phyloP scores from a whole-genome alignment of 2,329 filamentous ascomycete genomes.

The Exophiala spinifera region DNA sequence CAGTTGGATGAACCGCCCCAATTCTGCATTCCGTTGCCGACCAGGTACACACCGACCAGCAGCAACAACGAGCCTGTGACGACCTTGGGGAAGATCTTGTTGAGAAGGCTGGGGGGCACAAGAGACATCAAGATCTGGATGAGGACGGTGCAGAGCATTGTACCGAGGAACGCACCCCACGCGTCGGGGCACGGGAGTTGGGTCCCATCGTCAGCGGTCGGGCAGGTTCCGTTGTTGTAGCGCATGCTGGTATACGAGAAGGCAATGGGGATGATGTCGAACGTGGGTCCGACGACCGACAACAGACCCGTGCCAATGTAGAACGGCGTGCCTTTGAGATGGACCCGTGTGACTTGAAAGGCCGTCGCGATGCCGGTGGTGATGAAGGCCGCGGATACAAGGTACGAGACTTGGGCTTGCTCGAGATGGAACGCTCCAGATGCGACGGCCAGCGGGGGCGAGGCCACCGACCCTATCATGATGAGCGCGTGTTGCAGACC shows the following conservation, averaged over 20 bases:
- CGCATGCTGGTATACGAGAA: constrained; percentile 70
- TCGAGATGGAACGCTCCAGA: constrained; percentile 61
- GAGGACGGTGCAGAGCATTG: constrained; percentile 61
- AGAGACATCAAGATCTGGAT: constrained; percentile 74
- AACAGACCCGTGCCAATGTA: constrained; percentile 76
- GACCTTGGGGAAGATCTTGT: constrained; percentile 74
- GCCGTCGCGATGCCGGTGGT: constrained; percentile 72
- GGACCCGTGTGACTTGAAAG: constrained; percentile 75
- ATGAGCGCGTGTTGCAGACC: constrained; percentile 76
- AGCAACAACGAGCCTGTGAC: constrained; percentile 69
- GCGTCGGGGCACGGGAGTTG: constrained; percentile 70
- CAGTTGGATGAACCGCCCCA: constrained; percentile 62
- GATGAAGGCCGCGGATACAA: constrained; percentile 75
- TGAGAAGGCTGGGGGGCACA: constrained; percentile 64
- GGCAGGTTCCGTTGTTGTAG: constrained; percentile 68
- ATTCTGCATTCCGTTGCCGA: constrained; percentile 68
- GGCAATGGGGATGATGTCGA: constrained; percentile 71
- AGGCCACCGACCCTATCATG: constrained; percentile 74
- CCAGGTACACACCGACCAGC: constrained; percentile 71
- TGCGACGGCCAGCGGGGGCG: constrained; percentile 71
- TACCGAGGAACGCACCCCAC: constrained; percentile 73
- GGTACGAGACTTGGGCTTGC: constrained; percentile 64
- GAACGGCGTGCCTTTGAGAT: constrained; percentile 69
- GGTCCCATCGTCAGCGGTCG: constrained; percentile 58
- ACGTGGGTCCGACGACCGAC: constrained; percentile 75